Conservation (phyloP, 2,329 filamentous ascomycete species). For the Lanzia echinophila region DNA sequence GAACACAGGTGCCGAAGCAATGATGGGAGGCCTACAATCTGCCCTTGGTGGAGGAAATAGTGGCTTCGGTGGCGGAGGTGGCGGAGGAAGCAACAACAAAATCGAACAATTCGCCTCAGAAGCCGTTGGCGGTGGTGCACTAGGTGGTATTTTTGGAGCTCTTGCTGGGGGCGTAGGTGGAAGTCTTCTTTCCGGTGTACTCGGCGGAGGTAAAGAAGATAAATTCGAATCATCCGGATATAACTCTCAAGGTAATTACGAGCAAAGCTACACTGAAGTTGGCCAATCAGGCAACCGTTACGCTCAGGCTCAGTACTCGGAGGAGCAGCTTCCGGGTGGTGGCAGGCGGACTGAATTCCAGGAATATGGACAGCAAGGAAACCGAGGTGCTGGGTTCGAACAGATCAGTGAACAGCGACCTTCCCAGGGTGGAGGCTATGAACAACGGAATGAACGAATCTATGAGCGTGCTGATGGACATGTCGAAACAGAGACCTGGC, state of each 20-base stretch:
- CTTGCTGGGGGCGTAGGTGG: slow-evolving; percentile 60
- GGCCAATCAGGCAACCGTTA: slow-evolving; percentile 40
- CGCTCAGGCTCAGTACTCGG: slow-evolving; percentile 32
- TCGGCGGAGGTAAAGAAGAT: slow-evolving; percentile 41
- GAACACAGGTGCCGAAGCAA: slow-evolving; percentile 43
- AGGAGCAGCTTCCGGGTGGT: slow-evolving; percentile 53
- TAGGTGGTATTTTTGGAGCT: slow-evolving; percentile 65
- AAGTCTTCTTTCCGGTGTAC: slow-evolving; percentile 57
- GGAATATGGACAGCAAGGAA: slow-evolving; percentile 44
- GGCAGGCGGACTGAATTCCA: slow-evolving; percentile 53
- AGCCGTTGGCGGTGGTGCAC: slow-evolving; percentile 55
- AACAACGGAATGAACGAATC: slow-evolving; percentile 51
- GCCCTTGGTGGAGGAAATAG: slow-evolving; percentile 27
- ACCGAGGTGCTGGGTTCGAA: slow-evolving; percentile 48
- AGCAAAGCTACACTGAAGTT: slow-evolving; percentile 54
- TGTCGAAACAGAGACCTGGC: slow-evolving; percentile 23
- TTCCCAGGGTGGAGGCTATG: slow-evolving; percentile 47
- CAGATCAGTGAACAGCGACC: slow-evolving; percentile 49
- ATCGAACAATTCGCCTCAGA: slow-evolving; percentile 38
- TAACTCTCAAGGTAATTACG: slow-evolving; percentile 54
- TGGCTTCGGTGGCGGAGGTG: slow-evolving; percentile 8
- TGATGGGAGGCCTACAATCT: slow-evolving; percentile 52
- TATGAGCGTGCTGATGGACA: slow-evolving; percentile 34
- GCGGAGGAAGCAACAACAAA: slow-evolving; percentile 39
- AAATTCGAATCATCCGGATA: slow-evolving; percentile 48